Percentiles rank a stretch among this genome's conserved stretches.
These are phyloP conservation scores for Penicillium canariense DNA, from an alignment of 495 filamentous ascomycete species.

Conservation along the genomic window DNA sequence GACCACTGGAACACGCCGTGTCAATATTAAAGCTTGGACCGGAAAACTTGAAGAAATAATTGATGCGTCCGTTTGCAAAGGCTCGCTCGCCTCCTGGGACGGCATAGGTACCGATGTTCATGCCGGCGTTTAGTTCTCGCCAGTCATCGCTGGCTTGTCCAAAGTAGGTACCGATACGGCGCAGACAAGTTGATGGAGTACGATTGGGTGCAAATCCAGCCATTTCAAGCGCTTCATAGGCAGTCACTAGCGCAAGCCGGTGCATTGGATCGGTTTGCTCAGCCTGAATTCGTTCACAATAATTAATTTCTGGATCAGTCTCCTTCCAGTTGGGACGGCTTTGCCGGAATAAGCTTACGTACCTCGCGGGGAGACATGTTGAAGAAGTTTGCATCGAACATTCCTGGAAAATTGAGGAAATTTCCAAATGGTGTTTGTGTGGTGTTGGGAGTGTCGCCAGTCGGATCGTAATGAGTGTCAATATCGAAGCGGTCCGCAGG, in stretches of 20 bases:
- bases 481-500: constrained; percentile 45
- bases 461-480: constrained; percentile 40
- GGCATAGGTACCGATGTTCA: constrained; percentile 76
- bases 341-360: not conserved
- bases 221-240: constrained; percentile 77
- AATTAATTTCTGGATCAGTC: not conserved
- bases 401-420: constrained; percentile 36
- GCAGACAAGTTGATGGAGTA: not conserved
- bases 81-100: constrained; percentile 72
- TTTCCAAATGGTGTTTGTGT: constrained; percentile 33
- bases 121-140: constrained; percentile 67
- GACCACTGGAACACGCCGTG: constrained; percentile 67
- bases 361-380: constrained; percentile 43
- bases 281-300: constrained; percentile 14
- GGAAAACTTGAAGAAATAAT: constrained; percentile 53
- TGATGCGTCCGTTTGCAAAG: constrained; percentile 60
- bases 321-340: not conserved
- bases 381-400: constrained; percentile 36
- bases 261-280: constrained; percentile 75
- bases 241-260: constrained; percentile 65
- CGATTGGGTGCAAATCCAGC: constrained; percentile 47
- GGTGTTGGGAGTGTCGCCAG: constrained; percentile 36
- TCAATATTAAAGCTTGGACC: constrained; percentile 72
- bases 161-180: constrained; percentile 75
- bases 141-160: constrained; percentile 78